Percentiles rank a stretch among this genome's conserved stretches.
These are phyloP conservation scores for Lasiosphaeria hispida DNA, from an alignment of 495 filamentous ascomycete species.

Conservation along the genomic window DNA sequence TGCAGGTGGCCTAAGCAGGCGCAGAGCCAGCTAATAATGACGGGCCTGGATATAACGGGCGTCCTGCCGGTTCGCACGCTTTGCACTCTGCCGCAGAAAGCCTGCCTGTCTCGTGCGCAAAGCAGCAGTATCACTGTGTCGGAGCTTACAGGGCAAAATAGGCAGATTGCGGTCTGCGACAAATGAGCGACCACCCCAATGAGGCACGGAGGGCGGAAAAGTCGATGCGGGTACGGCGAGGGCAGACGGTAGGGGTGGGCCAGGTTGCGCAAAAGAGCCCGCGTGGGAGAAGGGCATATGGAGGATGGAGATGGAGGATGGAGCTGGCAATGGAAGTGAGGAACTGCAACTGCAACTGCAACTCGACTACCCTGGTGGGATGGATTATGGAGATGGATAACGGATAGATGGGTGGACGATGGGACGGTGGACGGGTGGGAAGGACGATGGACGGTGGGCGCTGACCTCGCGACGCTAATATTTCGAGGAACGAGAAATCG, in stretches of 20 bases:
- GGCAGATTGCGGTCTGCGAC: slow-evolving; percentile 41
- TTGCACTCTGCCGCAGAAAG: slow-evolving; percentile 32
- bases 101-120: slow-evolving; percentile 34
- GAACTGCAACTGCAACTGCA: too few species aligned
- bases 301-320: slow-evolving; percentile 4
- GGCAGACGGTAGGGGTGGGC: slow-evolving; percentile 18
- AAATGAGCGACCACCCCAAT: slow-evolving; percentile 32
- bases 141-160: slow-evolving; percentile 36
- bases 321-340: background rate
- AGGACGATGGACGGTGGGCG: too few species aligned
- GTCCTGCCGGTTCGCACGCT: slow-evolving; percentile 25
- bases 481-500: too few species aligned
- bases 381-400: too few species aligned
- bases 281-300: background rate
- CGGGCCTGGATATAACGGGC: slow-evolving; percentile 30
- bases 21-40: slow-evolving; percentile 25
- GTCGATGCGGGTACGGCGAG: background rate
- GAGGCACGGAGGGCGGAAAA: slow-evolving; percentile 25
- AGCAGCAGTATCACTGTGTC: slow-evolving; percentile 33
- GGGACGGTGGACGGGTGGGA: too few species aligned
- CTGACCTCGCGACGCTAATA: too few species aligned
- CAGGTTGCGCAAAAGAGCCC: slow-evolving; percentile 5
- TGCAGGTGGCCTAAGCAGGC: slow-evolving; percentile 16
- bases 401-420: too few species aligned
- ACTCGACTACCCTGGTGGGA: too few species aligned